Conservation (phyloP, 768 basidiomycete genomes). For the Mycena maculata region DNA sequence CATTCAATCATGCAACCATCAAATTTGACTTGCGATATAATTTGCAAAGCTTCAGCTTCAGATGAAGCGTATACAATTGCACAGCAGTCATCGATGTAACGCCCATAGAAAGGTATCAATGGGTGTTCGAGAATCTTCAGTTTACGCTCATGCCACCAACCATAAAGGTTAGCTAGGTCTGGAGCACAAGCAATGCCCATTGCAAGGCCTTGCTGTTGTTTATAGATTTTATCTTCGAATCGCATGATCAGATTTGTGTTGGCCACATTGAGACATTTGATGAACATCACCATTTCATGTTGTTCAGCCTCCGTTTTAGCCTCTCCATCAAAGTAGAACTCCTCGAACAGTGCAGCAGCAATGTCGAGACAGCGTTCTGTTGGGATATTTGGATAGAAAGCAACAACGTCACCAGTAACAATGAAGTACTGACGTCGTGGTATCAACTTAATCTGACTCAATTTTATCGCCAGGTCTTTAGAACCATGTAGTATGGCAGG, state of each 20-base stretch:
- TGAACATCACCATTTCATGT: conserved; percentile 26
- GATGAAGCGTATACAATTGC: conserved; percentile 36
- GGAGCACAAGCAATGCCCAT: conserved; percentile 47
- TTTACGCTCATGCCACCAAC: conserved; percentile 36
- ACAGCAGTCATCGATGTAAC: conserved; percentile 49
- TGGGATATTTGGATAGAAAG: conserved; percentile 47
- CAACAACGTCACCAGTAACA: conserved; percentile 49
- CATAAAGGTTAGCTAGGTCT: conserved; percentile 47
- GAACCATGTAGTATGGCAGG: conserved; percentile 44
- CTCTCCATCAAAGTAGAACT: conserved; percentile 16
- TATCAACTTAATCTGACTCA: conserved; percentile 37
- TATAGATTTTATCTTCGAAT: conserved; percentile 37
- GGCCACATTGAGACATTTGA: conserved; percentile 27
- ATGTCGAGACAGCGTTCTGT: conserved; percentile 35
- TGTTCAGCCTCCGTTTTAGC: conserved; percentile 7
- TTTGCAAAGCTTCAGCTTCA: conserved; percentile 28
- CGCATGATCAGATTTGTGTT: conserved; percentile 38
- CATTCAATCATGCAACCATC: conserved; percentile 39
- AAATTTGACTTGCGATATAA: conserved; percentile 16
- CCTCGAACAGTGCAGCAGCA: conserved; percentile 34
- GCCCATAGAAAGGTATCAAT: conserved; percentile 40
- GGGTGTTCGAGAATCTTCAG: conserved; percentile 24
- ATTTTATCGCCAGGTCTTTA: conserved; percentile 48
- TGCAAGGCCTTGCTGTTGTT: conserved; percentile 43
- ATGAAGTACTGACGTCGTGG: conserved; percentile 32